These are phyloP conservation scores for Lepidium didymum DNA, from an alignment of 345 rosid species.

Conservation along the genomic window DNA sequence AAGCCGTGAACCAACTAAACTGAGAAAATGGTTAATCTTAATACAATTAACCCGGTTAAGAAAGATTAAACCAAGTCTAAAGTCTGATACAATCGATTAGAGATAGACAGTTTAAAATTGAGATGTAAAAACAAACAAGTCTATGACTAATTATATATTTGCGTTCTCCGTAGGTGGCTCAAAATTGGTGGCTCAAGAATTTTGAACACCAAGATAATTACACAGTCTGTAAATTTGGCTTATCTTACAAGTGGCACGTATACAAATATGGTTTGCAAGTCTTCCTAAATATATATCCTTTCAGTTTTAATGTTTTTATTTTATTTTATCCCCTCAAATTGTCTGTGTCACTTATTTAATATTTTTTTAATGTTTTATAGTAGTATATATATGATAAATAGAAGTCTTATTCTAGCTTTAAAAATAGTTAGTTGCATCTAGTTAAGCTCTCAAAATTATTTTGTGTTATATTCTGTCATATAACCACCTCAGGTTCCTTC, in stretches of 20 bases:
- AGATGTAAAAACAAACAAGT: neutral
- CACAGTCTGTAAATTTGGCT: neutral
- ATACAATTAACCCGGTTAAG: no score
- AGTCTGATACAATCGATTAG: neutral
- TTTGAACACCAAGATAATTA: neutral
- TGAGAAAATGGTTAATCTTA: no score
- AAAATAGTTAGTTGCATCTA: neutral
- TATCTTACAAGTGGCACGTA: neutral
- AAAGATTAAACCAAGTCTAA: no score
- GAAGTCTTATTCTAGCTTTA: no score
- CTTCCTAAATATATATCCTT: neutral
- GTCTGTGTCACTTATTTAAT: neutral
- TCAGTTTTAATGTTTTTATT: no score
- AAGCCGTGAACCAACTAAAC: no score
- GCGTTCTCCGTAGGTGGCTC: slow-evolving; percentile 12
- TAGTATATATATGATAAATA: no score
- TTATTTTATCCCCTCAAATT: neutral
- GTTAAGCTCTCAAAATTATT: neutral
- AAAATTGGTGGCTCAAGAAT: neutral
- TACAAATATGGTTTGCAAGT: neutral
- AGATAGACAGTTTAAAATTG: neutral
- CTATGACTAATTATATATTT: neutral
- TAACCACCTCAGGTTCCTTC: neutral
- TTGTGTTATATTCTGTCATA: neutral
- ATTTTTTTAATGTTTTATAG: neutral